A percentile compares a stretch with the other conserved stretches of the same genome.
Conservation (phyloP, 306 rosid genomes). For the Prunus davidiana region DNA sequence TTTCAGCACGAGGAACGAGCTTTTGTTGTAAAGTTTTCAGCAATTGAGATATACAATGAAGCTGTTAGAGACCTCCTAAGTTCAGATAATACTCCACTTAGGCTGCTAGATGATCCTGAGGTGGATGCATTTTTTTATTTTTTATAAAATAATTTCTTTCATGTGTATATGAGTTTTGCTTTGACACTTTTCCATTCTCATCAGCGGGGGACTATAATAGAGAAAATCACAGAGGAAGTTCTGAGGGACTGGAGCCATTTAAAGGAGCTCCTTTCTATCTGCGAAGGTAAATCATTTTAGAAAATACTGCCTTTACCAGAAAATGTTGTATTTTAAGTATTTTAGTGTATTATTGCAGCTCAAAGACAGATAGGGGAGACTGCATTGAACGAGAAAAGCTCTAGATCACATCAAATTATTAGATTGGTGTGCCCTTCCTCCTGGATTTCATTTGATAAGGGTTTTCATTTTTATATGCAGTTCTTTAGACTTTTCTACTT, state of each 20-base stretch:
- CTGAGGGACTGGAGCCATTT: slow-evolving; percentile 88
- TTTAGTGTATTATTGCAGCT: slow-evolving; percentile 52
- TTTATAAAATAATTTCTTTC: background rate
- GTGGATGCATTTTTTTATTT: slow-evolving; percentile 36
- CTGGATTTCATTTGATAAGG: background rate
- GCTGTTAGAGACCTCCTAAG: slow-evolving; percentile 92
- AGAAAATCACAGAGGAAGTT: slow-evolving; percentile 88
- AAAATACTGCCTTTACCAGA: slow-evolving; percentile 15
- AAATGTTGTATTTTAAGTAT: slow-evolving; percentile 15
- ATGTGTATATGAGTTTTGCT: slow-evolving; percentile 17
- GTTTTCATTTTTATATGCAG: slow-evolving; percentile 6
- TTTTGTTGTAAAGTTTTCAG: slow-evolving; percentile 81
- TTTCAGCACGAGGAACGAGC: slow-evolving; percentile 96
- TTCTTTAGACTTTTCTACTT: slow-evolving; percentile 14
- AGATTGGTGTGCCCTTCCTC: slow-evolving; percentile 56
- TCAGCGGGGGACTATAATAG: slow-evolving; percentile 84
- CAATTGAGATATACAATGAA: slow-evolving; percentile 98
- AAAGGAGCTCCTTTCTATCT: slow-evolving; percentile 73
- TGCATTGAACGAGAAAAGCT: slow-evolving; percentile 83
- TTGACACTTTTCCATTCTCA: slow-evolving; percentile 28
- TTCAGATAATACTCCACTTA: slow-evolving; percentile 71
- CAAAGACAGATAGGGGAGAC: slow-evolving; percentile 99
- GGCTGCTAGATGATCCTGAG: slow-evolving; percentile 98
- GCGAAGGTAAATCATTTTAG: slow-evolving; percentile 70
- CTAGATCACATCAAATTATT: slow-evolving; percentile 97